Percentiles rank a stretch among this genome's conserved stretches.
Evolutionary conservation across 768 basidiomycete species (phyloP).

Genomic region (Lactifluus volemus): DNA sequence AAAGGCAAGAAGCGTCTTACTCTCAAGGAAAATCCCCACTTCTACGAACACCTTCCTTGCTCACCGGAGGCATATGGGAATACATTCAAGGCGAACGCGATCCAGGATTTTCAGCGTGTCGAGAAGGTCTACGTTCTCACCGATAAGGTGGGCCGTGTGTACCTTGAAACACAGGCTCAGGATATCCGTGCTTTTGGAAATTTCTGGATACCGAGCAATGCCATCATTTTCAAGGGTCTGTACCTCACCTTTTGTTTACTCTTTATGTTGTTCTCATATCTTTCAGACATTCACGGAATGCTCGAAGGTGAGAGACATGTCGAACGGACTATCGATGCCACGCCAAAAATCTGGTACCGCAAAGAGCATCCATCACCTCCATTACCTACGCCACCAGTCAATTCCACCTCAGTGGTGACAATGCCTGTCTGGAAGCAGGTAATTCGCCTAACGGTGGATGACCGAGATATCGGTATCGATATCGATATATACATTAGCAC

Average conservation of each 20-base stretch:
- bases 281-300: conserved; percentile 1
- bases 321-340: neutral
- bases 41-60: too few relatives aligned
- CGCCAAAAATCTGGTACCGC: neutral
- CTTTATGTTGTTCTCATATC: neutral
- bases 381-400: neutral
- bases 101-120: neutral
- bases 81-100: neutral
- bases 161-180: neutral
- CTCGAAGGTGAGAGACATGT: conserved; percentile 6
- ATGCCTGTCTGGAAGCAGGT: neutral
- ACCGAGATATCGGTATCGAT: neutral
- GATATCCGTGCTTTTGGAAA: conserved; percentile 3
- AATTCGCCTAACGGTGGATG: neutral
- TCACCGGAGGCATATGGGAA: neutral
- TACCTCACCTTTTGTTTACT: neutral
- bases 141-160: neutral
- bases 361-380: neutral
- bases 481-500: neutral
- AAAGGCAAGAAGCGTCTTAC: neutral
- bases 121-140: conserved; percentile 3
- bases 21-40: neutral
- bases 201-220: neutral
- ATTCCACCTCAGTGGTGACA: neutral
- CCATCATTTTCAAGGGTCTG: conserved; percentile 12